Evolutionary conservation across 257 asterid genomes (phyloP).

Genomic region (Ilex asprella): DNA sequence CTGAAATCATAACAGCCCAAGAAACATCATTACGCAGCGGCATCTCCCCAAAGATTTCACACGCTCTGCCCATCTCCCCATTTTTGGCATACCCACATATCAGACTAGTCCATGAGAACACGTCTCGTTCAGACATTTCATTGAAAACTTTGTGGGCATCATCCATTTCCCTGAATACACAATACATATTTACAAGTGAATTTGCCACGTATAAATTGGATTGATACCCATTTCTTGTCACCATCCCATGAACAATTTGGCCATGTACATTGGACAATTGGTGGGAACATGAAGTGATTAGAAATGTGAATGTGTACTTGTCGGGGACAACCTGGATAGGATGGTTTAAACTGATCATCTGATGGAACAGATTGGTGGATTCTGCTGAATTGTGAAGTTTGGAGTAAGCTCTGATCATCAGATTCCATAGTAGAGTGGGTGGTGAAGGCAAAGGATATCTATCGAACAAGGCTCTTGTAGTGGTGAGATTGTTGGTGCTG

Average conservation of each 20-base stretch:
- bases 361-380: slow-evolving; percentile 41
- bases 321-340: slow-evolving; percentile 41
- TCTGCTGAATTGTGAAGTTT: slow-evolving; percentile 37
- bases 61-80: slow-evolving; percentile 44
- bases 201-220: slow-evolving; percentile 40
- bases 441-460: slow-evolving; percentile 47
- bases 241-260: slow-evolving; percentile 46
- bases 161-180: slow-evolving; percentile 28
- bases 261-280: slow-evolving; percentile 38
- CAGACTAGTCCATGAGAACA: slow-evolving; percentile 72
- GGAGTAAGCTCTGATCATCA: slow-evolving; percentile 54
- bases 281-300: slow-evolving; percentile 30
- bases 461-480: slow-evolving; percentile 41
- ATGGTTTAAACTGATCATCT: slow-evolving; percentile 27
- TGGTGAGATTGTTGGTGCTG: slow-evolving; percentile 24
- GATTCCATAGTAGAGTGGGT: slow-evolving; percentile 60
- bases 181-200: slow-evolving; percentile 51
- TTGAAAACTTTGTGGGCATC: slow-evolving; percentile 51
- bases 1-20: slow-evolving; percentile 72
- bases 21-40: slow-evolving; percentile 67
- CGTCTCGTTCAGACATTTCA: slow-evolving; percentile 56
- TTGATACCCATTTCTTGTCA: slow-evolving; percentile 29
- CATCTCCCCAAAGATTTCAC: slow-evolving; percentile 39
- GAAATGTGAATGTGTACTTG: slow-evolving; percentile 54
- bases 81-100: slow-evolving; percentile 49